phyloP scores from a whole-genome alignment of 202 grass and related monocot genomes.

The Panicum hallii region DNA sequence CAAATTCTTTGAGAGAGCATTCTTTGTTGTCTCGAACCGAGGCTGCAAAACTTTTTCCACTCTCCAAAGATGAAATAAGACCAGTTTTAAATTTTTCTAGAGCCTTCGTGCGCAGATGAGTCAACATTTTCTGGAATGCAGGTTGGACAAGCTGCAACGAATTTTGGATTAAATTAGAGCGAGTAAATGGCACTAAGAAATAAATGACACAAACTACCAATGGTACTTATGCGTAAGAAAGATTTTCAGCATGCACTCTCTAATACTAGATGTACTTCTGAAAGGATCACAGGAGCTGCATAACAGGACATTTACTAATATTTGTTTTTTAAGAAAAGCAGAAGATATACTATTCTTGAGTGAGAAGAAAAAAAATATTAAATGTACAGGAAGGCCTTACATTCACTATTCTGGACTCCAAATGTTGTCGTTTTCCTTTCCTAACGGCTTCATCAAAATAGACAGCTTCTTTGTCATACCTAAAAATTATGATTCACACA shows the following conservation, averaged over 20 bases:
- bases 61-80: conserved; percentile 66
- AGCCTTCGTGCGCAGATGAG: conserved; percentile 68
- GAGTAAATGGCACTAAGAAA: conserved; percentile 19
- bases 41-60: conserved; percentile 63
- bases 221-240: neutral
- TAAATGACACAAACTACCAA: neutral
- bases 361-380: conserved; percentile 12
- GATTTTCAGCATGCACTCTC: conserved; percentile 8
- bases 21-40: conserved; percentile 65
- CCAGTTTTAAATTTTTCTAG: conserved; percentile 85
- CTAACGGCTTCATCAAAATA: conserved; percentile 96
- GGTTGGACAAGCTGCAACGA: conserved; percentile 81
- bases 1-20: conserved; percentile 67
- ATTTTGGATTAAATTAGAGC: conserved; percentile 37
- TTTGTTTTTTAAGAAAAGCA: neutral
- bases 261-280: neutral
- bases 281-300: neutral
- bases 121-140: conserved; percentile 80
- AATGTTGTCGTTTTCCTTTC: conserved; percentile 71
- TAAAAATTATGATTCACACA: conserved; percentile 43
- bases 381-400: conserved; percentile 51
- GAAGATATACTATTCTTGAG: neutral
- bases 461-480: conserved; percentile 87
- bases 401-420: conserved; percentile 76
- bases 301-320: neutral